Evolutionary conservation across 2,329 filamentous ascomycete genomes (phyloP).

Genomic region (Colletotrichum abscissum): DNA sequence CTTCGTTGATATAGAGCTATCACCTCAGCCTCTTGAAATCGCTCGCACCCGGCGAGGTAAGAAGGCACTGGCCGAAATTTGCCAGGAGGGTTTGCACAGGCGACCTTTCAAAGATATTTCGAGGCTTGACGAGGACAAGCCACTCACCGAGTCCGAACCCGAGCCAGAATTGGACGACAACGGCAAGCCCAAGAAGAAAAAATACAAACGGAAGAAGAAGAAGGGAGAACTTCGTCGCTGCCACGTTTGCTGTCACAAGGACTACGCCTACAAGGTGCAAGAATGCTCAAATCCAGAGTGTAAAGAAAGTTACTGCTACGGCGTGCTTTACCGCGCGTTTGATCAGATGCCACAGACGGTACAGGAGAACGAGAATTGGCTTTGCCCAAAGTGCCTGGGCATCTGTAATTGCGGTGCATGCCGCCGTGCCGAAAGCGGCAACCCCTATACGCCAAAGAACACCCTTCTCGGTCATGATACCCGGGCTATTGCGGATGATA

Average conservation of each 20-base stretch:
- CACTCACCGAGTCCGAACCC: slow-evolving; percentile 59
- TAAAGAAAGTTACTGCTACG: slow-evolving; percentile 86
- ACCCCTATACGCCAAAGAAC: slow-evolving; percentile 86
- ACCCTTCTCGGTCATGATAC: slow-evolving; percentile 94
- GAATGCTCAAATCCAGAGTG: slow-evolving; percentile 79
- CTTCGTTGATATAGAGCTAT: slow-evolving; percentile 72
- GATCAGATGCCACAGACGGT: slow-evolving; percentile 87
- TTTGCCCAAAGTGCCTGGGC: slow-evolving; percentile 86
- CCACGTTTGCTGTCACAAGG: slow-evolving; percentile 85
- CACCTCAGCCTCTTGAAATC: slow-evolving; percentile 76
- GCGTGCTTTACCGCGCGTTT: slow-evolving; percentile 90
- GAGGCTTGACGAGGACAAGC: slow-evolving; percentile 64
- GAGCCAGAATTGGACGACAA: slow-evolving; percentile 69
- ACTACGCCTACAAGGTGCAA: slow-evolving; percentile 87
- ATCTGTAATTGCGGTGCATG: slow-evolving; percentile 91
- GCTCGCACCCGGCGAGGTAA: slow-evolving; percentile 75
- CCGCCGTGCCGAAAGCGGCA: slow-evolving; percentile 72
- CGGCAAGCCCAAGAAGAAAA: slow-evolving; percentile 70
- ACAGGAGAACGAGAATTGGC: slow-evolving; percentile 85
- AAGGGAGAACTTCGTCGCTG: slow-evolving; percentile 71
- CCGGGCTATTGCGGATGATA: slow-evolving; percentile 86
- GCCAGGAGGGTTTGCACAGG: slow-evolving; percentile 84
- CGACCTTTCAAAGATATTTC: slow-evolving; percentile 87
- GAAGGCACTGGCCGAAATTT: slow-evolving; percentile 91
- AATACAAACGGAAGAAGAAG: slow-evolving; percentile 65